Evolutionary conservation across 371 early-diverging fungal genomes (phyloP), one percentile per base, ranked within the genome.

Genomic region (Basidiobolus meristosporus): DNA sequence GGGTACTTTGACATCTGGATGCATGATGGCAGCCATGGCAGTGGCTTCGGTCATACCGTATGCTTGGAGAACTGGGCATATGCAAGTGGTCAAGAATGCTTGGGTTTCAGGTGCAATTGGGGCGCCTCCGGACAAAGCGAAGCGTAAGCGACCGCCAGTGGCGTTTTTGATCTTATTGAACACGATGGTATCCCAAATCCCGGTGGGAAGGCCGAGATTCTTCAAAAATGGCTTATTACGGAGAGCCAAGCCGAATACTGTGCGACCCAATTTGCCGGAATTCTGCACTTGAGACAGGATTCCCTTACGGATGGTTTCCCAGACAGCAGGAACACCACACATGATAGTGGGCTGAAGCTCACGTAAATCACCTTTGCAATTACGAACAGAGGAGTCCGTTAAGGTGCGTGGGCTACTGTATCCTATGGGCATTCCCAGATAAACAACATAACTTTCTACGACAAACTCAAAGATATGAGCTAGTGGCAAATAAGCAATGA

Each of bases 121-220:
- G 2, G 98, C 98, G 40, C 96, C 93, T 42, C 98, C 99, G 22
- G 81, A 82, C 7, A 98, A 59, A 26, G 83, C 82, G 54, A 78
- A 71, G 44, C 74, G 64, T 38, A 99, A 69, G 17, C 84, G 65
- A 20, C 98, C 98, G 40, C 99, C 99, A 36, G 89, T 86, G 44
- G 82, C 78, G 29, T 74, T 77, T 48, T 74, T 64, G 45, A 98
- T 81, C 59, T 81, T 79, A 51, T 77, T 80, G 58, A 98, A 98
- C 14, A 97, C 78, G n/a, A n/a, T n/a, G 11, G 89, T 57, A 58
- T 87, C 96, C 32, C 91, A 56, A 37, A 82, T 58, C 19, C 64
- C 59, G 17, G 80, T 80, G 38, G 78, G 85, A 46, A 77, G 50
- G 42, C 58, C 64, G 23, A 16, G 40, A 41, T 69, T 68, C 53